Conservation (phyloP, 83 land plant genomes). For the Picea abies region DNA sequence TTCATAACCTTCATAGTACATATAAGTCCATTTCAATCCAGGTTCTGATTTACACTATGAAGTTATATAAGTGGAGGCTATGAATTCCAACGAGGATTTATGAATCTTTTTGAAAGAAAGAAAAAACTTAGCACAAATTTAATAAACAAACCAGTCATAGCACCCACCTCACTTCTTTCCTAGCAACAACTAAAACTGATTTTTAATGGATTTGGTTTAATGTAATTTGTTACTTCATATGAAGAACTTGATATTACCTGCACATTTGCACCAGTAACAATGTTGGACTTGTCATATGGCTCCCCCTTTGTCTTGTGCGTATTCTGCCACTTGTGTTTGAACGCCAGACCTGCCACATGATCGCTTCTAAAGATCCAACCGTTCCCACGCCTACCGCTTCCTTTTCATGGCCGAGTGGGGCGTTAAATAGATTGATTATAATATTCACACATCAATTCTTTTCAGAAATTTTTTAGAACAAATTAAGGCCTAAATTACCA, state of each 20-base stretch:
- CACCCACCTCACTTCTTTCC: too few relatives aligned
- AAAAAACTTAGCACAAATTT: too few relatives aligned
- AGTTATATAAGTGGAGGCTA: too few relatives aligned
- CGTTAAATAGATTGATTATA: conserved; percentile 68
- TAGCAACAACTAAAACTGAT: too few relatives aligned
- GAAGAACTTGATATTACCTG: conserved; percentile 30
- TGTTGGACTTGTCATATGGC: conserved; percentile 70
- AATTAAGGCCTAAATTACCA: neutral
- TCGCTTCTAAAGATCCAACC: conserved; percentile 75
- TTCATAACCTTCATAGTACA: too few relatives aligned
- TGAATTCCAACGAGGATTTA: too few relatives aligned
- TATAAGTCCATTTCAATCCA: too few relatives aligned
- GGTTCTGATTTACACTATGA: too few relatives aligned
- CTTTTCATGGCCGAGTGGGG: conserved; percentile 43
- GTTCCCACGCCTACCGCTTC: conserved; percentile 70
- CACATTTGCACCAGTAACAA: conserved; percentile 70
- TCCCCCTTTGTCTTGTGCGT: conserved; percentile 66
- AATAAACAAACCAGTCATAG: too few relatives aligned
- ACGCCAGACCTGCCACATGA: conserved; percentile 73
- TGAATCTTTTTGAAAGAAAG: too few relatives aligned
- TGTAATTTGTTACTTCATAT: too few relatives aligned
- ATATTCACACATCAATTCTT: conserved; percentile 78
- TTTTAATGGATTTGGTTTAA: too few relatives aligned
- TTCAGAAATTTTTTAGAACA: neutral
- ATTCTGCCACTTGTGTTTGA: conserved; percentile 75